phyloP scores from a whole-genome alignment of 2,329 filamentous ascomycete species.

The Beauveria asiatica region DNA sequence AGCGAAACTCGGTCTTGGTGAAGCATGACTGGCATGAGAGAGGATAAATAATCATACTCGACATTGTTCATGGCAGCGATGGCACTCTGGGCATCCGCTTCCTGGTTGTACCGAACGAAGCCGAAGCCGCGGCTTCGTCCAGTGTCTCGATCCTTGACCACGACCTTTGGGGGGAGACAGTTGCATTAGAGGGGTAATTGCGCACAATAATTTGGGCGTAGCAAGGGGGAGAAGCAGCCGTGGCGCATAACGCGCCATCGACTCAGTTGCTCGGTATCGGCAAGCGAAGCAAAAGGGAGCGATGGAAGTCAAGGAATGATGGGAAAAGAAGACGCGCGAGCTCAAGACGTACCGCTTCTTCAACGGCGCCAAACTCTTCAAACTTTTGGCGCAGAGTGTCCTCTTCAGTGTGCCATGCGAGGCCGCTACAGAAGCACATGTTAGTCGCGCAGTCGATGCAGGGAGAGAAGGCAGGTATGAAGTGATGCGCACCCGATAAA shows the following conservation, averaged over 20 bases:
- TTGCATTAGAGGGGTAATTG: conserved; percentile 9
- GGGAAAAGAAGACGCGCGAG: conserved; percentile 12
- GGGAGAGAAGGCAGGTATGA: not conserved
- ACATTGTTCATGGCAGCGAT: conserved; percentile 78
- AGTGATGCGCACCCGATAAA: conserved; percentile 72
- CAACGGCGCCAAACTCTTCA: conserved; percentile 79
- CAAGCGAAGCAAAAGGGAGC: not conserved
- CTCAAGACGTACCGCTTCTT: conserved; percentile 76
- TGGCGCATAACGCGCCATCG: not conserved
- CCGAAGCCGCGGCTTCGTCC: conserved; percentile 95
- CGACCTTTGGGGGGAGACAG: conserved; percentile 45
- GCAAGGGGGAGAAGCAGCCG: not conserved
- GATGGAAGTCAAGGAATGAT: not conserved
- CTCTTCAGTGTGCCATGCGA: conserved; percentile 98
- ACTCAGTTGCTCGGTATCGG: not conserved
- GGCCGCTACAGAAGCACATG: conserved; percentile 53
- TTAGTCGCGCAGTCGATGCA: not conserved
- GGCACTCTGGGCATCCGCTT: conserved; percentile 66
- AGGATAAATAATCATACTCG: conserved; percentile 54
- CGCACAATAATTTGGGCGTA: not conserved
- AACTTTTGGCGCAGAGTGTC: conserved; percentile 80
- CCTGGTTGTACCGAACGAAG: conserved; percentile 81
- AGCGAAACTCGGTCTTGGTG: conserved; percentile 7
- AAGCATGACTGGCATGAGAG: conserved; percentile 3
- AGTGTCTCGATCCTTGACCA: conserved; percentile 96